Conservation (phyloP, 2,329 filamentous ascomycete genomes). For the Colletotrichum destructivum region DNA sequence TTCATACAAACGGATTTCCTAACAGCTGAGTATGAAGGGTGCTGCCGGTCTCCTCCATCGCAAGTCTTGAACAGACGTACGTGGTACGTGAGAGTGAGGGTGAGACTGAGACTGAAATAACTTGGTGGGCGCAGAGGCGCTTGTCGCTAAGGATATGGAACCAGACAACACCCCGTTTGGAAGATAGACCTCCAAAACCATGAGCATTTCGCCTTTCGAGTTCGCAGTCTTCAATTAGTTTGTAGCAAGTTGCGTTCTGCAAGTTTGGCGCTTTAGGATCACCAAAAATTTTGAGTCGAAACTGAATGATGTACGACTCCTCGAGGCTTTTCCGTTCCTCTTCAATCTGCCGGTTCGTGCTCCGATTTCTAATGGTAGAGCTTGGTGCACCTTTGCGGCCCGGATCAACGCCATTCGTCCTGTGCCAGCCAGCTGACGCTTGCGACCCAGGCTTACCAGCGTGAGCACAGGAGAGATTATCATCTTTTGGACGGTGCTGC, state of each 20-base stretch:
- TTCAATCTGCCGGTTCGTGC: too few relatives aligned
- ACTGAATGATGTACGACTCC: background rate
- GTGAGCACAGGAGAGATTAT: background rate
- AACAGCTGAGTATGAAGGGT: conserved; percentile 45
- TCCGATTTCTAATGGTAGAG: background rate
- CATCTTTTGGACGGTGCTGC: background rate
- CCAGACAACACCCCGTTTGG: background rate
- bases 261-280: background rate
- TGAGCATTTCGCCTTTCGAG: background rate
- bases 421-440: background rate
- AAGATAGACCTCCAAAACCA: background rate
- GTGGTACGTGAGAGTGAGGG: too few relatives aligned
- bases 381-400: background rate
- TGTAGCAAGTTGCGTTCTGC: background rate
- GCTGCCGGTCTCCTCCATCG: conserved; percentile 52
- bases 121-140: background rate
- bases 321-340: background rate
- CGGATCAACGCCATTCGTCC: background rate
- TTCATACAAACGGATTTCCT: conserved; percentile 19
- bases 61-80: conserved; percentile 41
- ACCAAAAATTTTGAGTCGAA: too few relatives aligned
- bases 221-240: background rate
- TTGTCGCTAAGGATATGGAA: background rate
- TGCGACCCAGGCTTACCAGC: too few relatives aligned
- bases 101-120: background rate